Base-by-base conservation (phyloP, 208 protist genomes). In the Leishmania turanica region DNA sequence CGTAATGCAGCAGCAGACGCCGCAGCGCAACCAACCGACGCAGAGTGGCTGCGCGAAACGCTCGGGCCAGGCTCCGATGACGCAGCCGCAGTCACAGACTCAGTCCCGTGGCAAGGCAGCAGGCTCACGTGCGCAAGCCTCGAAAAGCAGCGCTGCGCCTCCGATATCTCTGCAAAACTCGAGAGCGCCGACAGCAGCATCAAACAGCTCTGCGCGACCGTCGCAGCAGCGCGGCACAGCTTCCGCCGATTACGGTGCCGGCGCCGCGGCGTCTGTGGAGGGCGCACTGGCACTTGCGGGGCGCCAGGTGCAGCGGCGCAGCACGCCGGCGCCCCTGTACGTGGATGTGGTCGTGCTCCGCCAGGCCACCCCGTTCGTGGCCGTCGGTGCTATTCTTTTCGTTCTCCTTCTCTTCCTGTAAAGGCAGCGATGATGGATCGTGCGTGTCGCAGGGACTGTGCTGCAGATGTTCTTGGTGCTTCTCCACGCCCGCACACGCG, bases 311-410 rank as follows among this genome's bases (percentile, higher is more conserved):
- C 80, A 58, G 40, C 80, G 64, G 31, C 21, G 37, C 5, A n/a
- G 49, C 40, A 54, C 47, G 1, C 0, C 53, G 4, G 34, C 75
- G 2, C 47, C 34, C 0, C 34, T 69, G 60, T 17, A 78, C 81
- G 3, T 85, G 15, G 77, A 85, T 64, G 60, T 60, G 49, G 62
- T 75, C 3, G 31, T 85, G 15, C 56, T 85, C 13, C 81, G 76
- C 37, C 77, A 85, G 70, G 77, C 82, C 27, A 75, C 77, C 3
- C 78, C 78, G 9, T 86, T 86, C 58, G 68, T 86, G 56, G 82
- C 40, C 6, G 31, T 86, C 15, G 77, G 82, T 19, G 77, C 78
- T 6, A 1, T 68, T 42, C 58, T 86, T 56, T 51, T 82, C 64
- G 31, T 86, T 9, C 21, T 86, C 31, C 80, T 86, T 19, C 73